Percentiles rank a stretch among this genome's conserved stretches.
Evolutionary conservation across 495 filamentous ascomycete genomes (phyloP).

Genomic region (Penicillium daleae): DNA sequence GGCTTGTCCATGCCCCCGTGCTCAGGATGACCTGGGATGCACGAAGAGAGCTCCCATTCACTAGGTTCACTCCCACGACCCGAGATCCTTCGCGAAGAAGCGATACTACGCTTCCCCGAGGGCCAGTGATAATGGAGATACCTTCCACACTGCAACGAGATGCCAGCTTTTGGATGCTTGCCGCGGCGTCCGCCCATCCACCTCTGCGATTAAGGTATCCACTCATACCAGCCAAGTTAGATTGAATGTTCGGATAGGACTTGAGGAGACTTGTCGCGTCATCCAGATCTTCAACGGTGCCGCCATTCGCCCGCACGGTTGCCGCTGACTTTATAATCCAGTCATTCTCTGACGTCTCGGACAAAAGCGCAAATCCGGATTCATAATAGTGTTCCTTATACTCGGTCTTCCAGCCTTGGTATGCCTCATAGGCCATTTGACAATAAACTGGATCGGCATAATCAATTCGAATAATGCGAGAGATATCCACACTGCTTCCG

Average conservation of each 20-base stretch:
- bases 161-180: constrained; percentile 62
- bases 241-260: constrained; percentile 31
- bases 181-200: constrained; percentile 79
- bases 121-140: constrained; percentile 34
- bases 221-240: constrained; percentile 30
- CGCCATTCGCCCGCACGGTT: constrained; percentile 24
- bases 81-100: constrained; percentile 22
- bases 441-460: constrained; percentile 71
- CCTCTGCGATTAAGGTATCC: constrained; percentile 71
- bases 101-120: constrained; percentile 33
- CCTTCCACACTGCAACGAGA: constrained; percentile 30
- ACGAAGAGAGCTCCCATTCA: constrained; percentile 50
- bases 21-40: constrained; percentile 75
- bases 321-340: constrained; percentile 30
- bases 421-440: constrained; percentile 62
- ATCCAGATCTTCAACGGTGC: constrained; percentile 28
- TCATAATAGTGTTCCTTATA: constrained; percentile 33
- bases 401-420: constrained; percentile 62
- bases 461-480: constrained; percentile 70
- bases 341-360: constrained; percentile 30
- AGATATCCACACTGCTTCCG: constrained; percentile 64
- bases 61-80: constrained; percentile 57
- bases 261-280: constrained; percentile 27
- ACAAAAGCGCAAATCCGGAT: constrained; percentile 35
- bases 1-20: constrained; percentile 76